Evolutionary conservation across 495 filamentous ascomycete genomes (phyloP).

Genomic region (Podospora tetraspora): DNA sequence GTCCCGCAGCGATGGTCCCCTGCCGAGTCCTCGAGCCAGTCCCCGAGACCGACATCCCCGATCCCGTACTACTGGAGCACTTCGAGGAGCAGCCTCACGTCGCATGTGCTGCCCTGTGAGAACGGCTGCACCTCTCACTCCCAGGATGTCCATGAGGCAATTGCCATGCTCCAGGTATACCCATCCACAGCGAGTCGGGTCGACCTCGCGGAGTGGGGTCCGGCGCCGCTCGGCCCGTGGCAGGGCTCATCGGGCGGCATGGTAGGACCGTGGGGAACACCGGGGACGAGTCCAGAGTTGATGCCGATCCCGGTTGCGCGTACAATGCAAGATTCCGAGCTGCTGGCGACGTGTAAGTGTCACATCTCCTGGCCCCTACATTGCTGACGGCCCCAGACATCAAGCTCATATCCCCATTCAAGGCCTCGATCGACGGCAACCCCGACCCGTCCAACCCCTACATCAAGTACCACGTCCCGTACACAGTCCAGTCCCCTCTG

Average conservation of each 20-base stretch:
- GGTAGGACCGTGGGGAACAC: conserved; percentile 13
- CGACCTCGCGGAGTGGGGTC: conserved; percentile 11
- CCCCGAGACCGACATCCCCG: not conserved
- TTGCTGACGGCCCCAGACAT: conserved; percentile 40
- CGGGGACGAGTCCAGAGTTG: conserved; percentile 10
- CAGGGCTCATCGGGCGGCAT: not conserved
- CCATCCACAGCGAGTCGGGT: conserved; percentile 14
- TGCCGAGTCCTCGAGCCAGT: conserved; percentile 13
- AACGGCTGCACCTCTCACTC: conserved; percentile 29
- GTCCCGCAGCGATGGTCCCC: conserved; percentile 18
- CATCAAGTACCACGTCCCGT: conserved; percentile 34
- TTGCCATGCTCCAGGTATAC: conserved; percentile 22
- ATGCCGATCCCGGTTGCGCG: conserved; percentile 16
- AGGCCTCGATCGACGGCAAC: conserved; percentile 34
- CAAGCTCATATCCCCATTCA: conserved; percentile 52
- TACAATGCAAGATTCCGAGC: conserved; percentile 24
- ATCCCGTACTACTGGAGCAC: conserved; percentile 23
- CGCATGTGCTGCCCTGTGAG: conserved; percentile 19
- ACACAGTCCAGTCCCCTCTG: conserved; percentile 30
- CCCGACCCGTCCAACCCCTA: conserved; percentile 34
- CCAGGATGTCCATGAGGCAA: conserved; percentile 27
- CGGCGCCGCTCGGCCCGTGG: conserved; percentile 12
- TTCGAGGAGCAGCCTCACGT: conserved; percentile 10
- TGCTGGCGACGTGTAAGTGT: conserved; percentile 32
- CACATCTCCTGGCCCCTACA: not conserved